phyloP scores from a whole-genome alignment of 2,329 filamentous ascomycete species.

The Orbilia oligospora region DNA sequence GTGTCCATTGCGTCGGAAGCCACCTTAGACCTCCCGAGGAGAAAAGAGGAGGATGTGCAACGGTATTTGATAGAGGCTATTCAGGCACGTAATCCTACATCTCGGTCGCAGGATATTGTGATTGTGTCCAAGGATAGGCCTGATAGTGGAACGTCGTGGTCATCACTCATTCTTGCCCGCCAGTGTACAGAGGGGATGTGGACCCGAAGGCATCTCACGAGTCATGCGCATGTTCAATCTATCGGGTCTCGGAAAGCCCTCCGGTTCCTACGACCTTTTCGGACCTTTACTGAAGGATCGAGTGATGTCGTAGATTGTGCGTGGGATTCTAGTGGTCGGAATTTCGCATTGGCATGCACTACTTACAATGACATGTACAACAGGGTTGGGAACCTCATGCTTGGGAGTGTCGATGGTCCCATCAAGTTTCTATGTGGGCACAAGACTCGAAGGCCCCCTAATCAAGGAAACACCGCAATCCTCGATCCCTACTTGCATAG shows the following conservation, averaged over 20 bases:
- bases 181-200: constrained; percentile 30
- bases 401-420: constrained; percentile 56
- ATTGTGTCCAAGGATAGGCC: background rate
- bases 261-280: constrained; percentile 58
- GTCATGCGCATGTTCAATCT: constrained; percentile 29
- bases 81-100: background rate
- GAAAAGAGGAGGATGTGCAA: constrained; percentile 33
- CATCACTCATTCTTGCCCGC: constrained; percentile 29
- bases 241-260: constrained; percentile 36
- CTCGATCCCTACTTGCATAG: constrained; percentile 61
- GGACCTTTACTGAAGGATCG: constrained; percentile 62
- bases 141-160: constrained; percentile 23
- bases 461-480: constrained; percentile 47
- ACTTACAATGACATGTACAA: constrained; percentile 63
- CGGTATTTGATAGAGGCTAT: constrained; percentile 39
- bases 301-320: constrained; percentile 63
- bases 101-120: background rate
- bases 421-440: constrained; percentile 63
- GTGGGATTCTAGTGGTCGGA: constrained; percentile 61
- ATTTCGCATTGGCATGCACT: constrained; percentile 61
- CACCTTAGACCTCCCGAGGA: constrained; percentile 6
- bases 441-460: constrained; percentile 46
- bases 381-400: constrained; percentile 63
- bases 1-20: constrained; percentile 13
- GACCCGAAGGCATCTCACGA: constrained; percentile 7